These are phyloP conservation scores for Nevesoporus exiguus DNA, from an alignment of 768 basidiomycete genomes.

Conservation along the genomic window DNA sequence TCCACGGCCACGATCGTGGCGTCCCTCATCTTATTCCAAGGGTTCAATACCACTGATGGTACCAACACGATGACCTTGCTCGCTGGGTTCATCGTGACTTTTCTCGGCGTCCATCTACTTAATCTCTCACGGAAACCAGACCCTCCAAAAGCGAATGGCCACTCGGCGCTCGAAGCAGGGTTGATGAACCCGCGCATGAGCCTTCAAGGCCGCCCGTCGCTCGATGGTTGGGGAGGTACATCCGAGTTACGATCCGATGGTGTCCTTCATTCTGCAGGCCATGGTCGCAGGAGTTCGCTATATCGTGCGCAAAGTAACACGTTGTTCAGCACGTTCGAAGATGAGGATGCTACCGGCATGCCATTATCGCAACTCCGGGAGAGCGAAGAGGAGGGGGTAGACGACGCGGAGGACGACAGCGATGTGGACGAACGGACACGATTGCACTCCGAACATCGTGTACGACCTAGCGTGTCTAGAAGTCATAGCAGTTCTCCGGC, in stretches of 20 bases:
- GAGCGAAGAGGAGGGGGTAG: constrained; percentile 54
- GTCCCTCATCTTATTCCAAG: constrained; percentile 95
- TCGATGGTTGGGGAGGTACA: constrained; percentile 66
- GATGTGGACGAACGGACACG: constrained; percentile 44
- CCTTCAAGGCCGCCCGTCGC: constrained; percentile 74
- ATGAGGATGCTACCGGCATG: constrained; percentile 33
- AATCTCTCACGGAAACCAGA: constrained; percentile 70
- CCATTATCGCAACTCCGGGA: constrained; percentile 65
- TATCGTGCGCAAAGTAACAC: constrained; percentile 63
- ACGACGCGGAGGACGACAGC: constrained; percentile 44
- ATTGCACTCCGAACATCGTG: constrained; percentile 28
- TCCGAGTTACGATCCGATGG: constrained; percentile 31
- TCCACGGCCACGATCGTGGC: constrained; percentile 90
- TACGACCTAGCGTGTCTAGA: constrained; percentile 39
- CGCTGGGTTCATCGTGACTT: constrained; percentile 87
- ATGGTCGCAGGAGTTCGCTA: constrained; percentile 63
- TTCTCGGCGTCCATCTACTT: constrained; percentile 94
- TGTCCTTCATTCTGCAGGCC: constrained; percentile 34
- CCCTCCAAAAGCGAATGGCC: constrained; percentile 40
- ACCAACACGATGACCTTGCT: constrained; percentile 84
- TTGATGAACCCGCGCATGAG: constrained; percentile 77
- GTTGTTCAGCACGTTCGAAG: constrained; percentile 77
- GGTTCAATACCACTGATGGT: constrained; percentile 85
- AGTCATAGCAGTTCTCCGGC: constrained; percentile 55
- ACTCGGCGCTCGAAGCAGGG: constrained; percentile 59